phyloP scores from a whole-genome alignment of 2,329 filamentous ascomycete genomes.

The Ilyonectria robusta region DNA sequence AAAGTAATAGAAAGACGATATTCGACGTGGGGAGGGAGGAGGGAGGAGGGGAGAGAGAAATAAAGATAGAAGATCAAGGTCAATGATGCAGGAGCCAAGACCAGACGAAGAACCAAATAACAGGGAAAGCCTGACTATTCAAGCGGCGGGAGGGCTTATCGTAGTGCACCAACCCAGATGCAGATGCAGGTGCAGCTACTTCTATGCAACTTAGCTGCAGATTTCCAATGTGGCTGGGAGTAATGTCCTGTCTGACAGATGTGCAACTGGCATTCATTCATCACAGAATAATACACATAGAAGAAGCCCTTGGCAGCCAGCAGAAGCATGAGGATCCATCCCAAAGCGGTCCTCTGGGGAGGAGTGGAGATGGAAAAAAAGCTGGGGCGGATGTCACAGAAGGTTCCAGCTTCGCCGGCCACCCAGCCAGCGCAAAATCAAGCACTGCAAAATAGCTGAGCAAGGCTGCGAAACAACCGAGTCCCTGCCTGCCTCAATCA shows the following conservation, averaged over 20 bases:
- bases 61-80: neutral
- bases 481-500: neutral
- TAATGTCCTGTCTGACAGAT: neutral
- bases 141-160: neutral
- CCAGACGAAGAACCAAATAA: neutral
- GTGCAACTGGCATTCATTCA: too few relatives aligned
- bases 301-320: too few relatives aligned
- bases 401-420: constrained; percentile 7
- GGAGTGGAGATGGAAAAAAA: neutral
- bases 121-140: neutral
- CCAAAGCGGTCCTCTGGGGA: neutral
- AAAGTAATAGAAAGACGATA: neutral
- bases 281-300: too few relatives aligned
- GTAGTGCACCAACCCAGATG: neutral
- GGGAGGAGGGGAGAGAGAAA: neutral
- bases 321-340: neutral
- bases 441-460: neutral
- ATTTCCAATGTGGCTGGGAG: neutral
- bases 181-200: neutral
- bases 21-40: neutral
- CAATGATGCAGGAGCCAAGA: neutral
- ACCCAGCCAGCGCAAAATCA: neutral
- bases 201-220: neutral
- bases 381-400: neutral
- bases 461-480: too few relatives aligned